These are phyloP conservation scores for Spinellus fusiger DNA, from an alignment of 192 early-diverging fungal genomes.

Conservation along the genomic window DNA sequence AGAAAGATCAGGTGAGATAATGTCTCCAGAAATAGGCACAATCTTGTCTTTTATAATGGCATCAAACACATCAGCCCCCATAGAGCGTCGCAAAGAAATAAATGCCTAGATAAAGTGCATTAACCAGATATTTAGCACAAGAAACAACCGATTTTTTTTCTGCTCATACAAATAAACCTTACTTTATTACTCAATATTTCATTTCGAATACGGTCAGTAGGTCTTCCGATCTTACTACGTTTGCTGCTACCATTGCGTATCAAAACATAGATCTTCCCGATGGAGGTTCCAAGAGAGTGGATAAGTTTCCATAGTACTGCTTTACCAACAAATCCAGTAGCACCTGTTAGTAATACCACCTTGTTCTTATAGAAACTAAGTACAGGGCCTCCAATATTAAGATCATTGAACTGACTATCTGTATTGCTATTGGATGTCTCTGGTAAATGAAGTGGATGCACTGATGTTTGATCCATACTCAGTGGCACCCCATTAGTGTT, in stretches of 20 bases:
- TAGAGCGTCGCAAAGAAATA: slow-evolving; percentile 31
- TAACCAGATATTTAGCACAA: background rate
- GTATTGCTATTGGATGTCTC: background rate
- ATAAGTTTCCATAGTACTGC: slow-evolving; percentile 45
- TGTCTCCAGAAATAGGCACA: slow-evolving; percentile 41
- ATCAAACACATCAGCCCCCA: slow-evolving; percentile 31
- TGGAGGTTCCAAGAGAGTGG: slow-evolving; percentile 29
- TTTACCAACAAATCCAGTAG: slow-evolving; percentile 51
- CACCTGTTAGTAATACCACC: slow-evolving; percentile 43
- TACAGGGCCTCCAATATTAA: slow-evolving; percentile 3
- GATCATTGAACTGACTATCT: background rate
- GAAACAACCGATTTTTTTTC: background rate
- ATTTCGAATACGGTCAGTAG: slow-evolving; percentile 24
- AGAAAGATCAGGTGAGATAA: slow-evolving; percentile 36
- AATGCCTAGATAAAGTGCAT: slow-evolving; percentile 25
- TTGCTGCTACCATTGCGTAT: slow-evolving; percentile 30
- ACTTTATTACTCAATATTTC: slow-evolving; percentile 32
- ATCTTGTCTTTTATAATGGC: slow-evolving; percentile 35
- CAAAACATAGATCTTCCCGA: slow-evolving; percentile 27
- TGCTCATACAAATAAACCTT: background rate
- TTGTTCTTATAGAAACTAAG: slow-evolving; percentile 23
- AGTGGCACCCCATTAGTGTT: too few relatives aligned
- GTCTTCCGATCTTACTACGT: slow-evolving; percentile 30
- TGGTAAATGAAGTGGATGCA: background rate
- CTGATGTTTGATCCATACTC: too few relatives aligned